A percentile compares a stretch with the other conserved stretches of the same genome.
Evolutionary conservation across 2,329 filamentous ascomycete species (phyloP).

Genomic region (Aspergillus amoenus): DNA sequence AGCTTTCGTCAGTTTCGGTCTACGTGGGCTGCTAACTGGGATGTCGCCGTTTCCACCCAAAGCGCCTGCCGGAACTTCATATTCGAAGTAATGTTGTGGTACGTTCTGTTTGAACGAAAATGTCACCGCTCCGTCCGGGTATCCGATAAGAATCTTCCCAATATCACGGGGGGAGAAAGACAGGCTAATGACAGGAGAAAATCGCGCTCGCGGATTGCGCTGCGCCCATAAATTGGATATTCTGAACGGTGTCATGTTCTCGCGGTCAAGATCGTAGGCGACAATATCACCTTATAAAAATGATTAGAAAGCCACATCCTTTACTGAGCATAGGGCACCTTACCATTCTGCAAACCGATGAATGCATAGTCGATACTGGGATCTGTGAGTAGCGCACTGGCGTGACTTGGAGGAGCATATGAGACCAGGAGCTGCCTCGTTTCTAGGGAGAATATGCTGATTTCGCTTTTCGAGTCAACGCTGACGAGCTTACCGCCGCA

Average conservation of each 20-base stretch:
- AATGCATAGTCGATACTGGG: conserved; percentile 93
- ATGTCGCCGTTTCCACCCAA: conserved; percentile 72
- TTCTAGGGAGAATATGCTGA: conserved; percentile 79
- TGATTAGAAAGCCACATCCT: conserved; percentile 1
- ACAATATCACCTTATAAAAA: conserved; percentile 66
- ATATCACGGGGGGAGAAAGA: conserved; percentile 89
- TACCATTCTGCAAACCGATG: conserved; percentile 72
- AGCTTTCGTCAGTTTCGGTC: conserved; percentile 76
- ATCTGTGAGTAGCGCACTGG: conserved; percentile 74
- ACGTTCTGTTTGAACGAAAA: conserved; percentile 95
- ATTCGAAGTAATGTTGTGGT: conserved; percentile 76
- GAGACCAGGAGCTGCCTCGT: conserved; percentile 65
- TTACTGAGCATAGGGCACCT: not conserved
- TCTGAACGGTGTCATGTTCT: conserved; percentile 71
- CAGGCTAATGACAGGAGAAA: conserved; percentile 70
- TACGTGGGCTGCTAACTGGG: conserved; percentile 61
- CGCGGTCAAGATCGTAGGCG: conserved; percentile 89
- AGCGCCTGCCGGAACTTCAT: conserved; percentile 76
- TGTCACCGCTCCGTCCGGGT: conserved; percentile 79
- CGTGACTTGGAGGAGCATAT: conserved; percentile 74
- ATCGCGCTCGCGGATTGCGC: conserved; percentile 64
- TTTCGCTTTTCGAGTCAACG: conserved; percentile 80
- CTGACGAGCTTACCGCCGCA: conserved; percentile 81
- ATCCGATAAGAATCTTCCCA: conserved; percentile 87
- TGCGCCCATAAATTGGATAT: conserved; percentile 86